phyloP scores from a whole-genome alignment of 2,329 filamentous ascomycete genomes.

The Dothistroma septosporum region DNA sequence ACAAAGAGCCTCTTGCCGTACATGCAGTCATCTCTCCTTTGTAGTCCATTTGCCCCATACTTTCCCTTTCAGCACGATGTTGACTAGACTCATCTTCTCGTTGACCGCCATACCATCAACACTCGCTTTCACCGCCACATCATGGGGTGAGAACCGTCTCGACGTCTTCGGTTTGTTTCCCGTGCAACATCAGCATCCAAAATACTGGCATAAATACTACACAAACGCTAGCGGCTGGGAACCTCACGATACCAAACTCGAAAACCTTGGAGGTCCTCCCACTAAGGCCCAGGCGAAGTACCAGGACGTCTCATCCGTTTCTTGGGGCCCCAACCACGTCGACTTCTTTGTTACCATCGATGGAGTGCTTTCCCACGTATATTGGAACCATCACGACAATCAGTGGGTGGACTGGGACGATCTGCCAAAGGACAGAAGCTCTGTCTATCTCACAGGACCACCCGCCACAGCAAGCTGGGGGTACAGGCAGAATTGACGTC shows the following conservation, averaged over 20 bases:
- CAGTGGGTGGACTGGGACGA: not conserved
- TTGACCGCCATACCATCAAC: not conserved
- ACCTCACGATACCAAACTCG: not conserved
- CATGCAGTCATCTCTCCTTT: not conserved
- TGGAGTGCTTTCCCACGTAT: not conserved
- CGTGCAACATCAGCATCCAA: too few relatives aligned
- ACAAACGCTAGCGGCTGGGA: not conserved
- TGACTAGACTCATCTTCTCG: not conserved
- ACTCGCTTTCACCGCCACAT: not conserved
- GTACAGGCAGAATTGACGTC: not conserved
- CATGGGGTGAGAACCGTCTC: not conserved
- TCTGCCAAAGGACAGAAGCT: not conserved
- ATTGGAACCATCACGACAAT: not conserved
- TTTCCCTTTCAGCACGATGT: not conserved
- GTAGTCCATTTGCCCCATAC: not conserved
- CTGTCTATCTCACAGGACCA: not conserved
- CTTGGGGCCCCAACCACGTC: not conserved
- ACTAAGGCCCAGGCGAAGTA: not conserved
- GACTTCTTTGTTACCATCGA: not conserved
- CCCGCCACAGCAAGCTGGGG: not conserved
- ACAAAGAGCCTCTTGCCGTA: not conserved
- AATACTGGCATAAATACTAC: constrained; percentile 1
- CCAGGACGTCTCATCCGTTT: not conserved
- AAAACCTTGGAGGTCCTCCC: not conserved
- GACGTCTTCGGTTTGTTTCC: not conserved